Percentiles rank a stretch among this genome's conserved stretches.
Evolutionary conservation across 1,284 basidiomycete species (phyloP).

Genomic region (Marasmius sp.): DNA sequence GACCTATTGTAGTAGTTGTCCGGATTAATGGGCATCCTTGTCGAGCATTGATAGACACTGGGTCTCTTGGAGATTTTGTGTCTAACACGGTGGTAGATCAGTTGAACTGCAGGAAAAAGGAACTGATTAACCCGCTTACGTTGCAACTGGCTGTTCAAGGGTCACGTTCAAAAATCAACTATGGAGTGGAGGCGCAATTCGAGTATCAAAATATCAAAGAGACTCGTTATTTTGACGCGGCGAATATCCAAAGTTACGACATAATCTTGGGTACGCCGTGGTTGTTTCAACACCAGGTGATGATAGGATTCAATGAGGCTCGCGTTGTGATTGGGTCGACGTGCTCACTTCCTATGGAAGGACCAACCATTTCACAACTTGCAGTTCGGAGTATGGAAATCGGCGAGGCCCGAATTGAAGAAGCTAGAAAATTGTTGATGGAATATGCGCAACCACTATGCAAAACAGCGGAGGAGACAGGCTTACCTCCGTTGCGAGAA

Average conservation of each 20-base stretch:
- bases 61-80: constrained; percentile 39
- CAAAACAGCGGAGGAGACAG: constrained; percentile 20
- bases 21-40: constrained; percentile 31
- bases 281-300: constrained; percentile 27
- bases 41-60: constrained; percentile 32
- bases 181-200: constrained; percentile 4
- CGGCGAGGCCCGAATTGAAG: constrained; percentile 15
- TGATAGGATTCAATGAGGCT: constrained; percentile 13
- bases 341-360: constrained; percentile 16
- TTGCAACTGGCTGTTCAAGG: constrained; percentile 31
- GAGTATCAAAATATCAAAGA: constrained; percentile 15
- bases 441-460: constrained; percentile 25
- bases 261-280: constrained; percentile 32
- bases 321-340: constrained; percentile 20
- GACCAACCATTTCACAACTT: constrained; percentile 16
- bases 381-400: constrained; percentile 15
- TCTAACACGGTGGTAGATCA: constrained; percentile 33
- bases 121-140: constrained; percentile 22
- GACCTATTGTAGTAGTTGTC: constrained; percentile 28
- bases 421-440: constrained; percentile 13
- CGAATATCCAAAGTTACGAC: constrained; percentile 31
- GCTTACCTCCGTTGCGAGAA: constrained; percentile 26
- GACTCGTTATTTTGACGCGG: constrained; percentile 21
- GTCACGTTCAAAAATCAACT: constrained; percentile 21
- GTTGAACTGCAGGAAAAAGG: constrained; percentile 13